These are phyloP conservation scores for Monascus purpureus DNA, from an alignment of 495 filamentous ascomycete genomes.

Conservation along the genomic window DNA sequence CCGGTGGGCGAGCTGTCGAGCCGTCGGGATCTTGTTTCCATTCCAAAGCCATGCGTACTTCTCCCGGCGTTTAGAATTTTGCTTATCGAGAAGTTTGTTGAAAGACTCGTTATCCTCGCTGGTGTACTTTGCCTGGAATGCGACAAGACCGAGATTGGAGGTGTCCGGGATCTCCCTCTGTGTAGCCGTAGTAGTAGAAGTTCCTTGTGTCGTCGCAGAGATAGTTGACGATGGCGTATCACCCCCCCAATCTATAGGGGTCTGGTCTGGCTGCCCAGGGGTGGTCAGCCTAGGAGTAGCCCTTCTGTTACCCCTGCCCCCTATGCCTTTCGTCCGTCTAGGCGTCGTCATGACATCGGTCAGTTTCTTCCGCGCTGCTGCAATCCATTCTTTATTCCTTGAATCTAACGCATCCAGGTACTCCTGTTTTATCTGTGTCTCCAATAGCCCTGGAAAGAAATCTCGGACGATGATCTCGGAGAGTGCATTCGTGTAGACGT, in stretches of 20 bases:
- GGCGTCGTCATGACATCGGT: constrained; percentile 68
- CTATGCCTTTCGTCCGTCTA: constrained; percentile 30
- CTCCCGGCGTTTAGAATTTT: constrained; percentile 68
- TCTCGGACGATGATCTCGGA: constrained; percentile 94
- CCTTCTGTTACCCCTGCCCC: constrained; percentile 17
- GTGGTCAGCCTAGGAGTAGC: constrained; percentile 14
- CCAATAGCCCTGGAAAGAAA: constrained; percentile 86
- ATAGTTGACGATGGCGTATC: constrained; percentile 51
- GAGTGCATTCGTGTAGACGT: constrained; percentile 77
- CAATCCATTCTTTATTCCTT: constrained; percentile 72
- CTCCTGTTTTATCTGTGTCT: constrained; percentile 75
- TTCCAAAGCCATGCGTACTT: constrained; percentile 81
- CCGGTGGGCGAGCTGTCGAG: constrained; percentile 71
- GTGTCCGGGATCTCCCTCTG: constrained; percentile 47
- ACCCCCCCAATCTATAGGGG: constrained; percentile 31
- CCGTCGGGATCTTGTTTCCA: constrained; percentile 76
- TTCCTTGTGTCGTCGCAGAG: not conserved
- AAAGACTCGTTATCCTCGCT: constrained; percentile 96
- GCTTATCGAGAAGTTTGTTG: constrained; percentile 80
- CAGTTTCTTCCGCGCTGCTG: constrained; percentile 58
- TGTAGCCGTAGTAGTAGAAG: not conserved
- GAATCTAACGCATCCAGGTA: constrained; percentile 85
- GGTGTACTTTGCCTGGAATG: constrained; percentile 87
- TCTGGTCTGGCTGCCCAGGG: constrained; percentile 34
- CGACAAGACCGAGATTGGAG: constrained; percentile 62